phyloP scores from a whole-genome alignment of 495 filamentous ascomycete genomes.

The Parachaetomium inaequale region DNA sequence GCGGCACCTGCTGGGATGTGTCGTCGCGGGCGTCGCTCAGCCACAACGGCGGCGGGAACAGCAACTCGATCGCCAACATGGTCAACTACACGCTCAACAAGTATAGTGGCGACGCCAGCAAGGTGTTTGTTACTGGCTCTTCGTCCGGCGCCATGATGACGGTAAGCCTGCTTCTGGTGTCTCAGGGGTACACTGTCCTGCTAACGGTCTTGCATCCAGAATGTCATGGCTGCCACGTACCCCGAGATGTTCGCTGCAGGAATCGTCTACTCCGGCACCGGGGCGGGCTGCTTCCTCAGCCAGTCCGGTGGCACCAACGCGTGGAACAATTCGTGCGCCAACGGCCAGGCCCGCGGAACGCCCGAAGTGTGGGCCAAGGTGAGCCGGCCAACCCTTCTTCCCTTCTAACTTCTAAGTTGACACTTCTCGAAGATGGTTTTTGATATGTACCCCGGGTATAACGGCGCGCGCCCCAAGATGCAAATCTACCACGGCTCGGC shows the following conservation, averaged over 20 bases:
- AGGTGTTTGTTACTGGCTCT: slow-evolving; percentile 50
- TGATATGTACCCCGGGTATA: slow-evolving; percentile 44
- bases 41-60: slow-evolving; percentile 56
- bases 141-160: slow-evolving; percentile 55
- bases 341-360: slow-evolving; percentile 35
- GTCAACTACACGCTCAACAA: slow-evolving; percentile 50
- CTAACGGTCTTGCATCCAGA: slow-evolving; percentile 14
- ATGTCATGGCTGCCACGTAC: slow-evolving; percentile 38
- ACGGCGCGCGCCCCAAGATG: slow-evolving; percentile 44
- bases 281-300: slow-evolving; percentile 40
- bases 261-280: slow-evolving; percentile 37
- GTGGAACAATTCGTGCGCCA: slow-evolving; percentile 39
- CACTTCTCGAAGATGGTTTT: slow-evolving; percentile 26
- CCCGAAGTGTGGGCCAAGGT: slow-evolving; percentile 40
- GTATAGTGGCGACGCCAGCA: slow-evolving; percentile 48
- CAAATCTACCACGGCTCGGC: slow-evolving; percentile 50
- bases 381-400: neutral
- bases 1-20: slow-evolving; percentile 52
- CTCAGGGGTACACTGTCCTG: neutral
- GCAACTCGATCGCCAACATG: slow-evolving; percentile 57
- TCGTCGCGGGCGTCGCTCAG: slow-evolving; percentile 43
- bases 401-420: neutral
- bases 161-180: slow-evolving; percentile 13
- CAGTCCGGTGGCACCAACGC: slow-evolving; percentile 27
- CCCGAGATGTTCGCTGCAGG: slow-evolving; percentile 43